Evolutionary conservation across 345 rosid species (phyloP), one percentile per base, ranked within the genome.

Genomic region (Adansonia digitata): DNA sequence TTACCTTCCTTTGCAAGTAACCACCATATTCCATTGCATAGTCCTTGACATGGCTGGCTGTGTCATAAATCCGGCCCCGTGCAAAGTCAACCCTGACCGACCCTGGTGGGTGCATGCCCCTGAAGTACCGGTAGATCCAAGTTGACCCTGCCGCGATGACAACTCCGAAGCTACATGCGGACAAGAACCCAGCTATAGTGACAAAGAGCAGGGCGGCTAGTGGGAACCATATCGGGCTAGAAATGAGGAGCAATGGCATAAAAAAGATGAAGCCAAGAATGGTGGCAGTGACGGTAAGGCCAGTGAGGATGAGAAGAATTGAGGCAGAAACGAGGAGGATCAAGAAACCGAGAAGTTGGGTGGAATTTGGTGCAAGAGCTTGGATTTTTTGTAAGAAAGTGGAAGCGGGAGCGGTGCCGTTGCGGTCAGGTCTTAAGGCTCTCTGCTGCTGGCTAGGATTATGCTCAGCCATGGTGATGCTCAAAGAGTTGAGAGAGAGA

Each of bases 151-250:
- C 94, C 56, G 76, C 79, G 0, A 68, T 52, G 12, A 82, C 86
- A 0, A 86, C 77, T 10, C 84, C 78, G 66, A 83, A 83, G 7
- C 93, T 94, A 18, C 87, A 86, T 7, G 88, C n/a, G 3, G 86
- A 81, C 76, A 91, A 70, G 69, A 87, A 71, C 48, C 86, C 90
- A 1, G 89, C 84, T 0, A 72, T 43, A 6, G 77, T 34, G 2
- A 85, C 8, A 77, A 88, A 78, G 18, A 90, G 72, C 69, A 89
- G 55, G 18, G 82, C 18, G 69, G 71, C 85, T 0, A 83, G 43
- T 0, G 99, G 94, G 18, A 93, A 51, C 93, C 98, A 94, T 10
- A 91, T 76, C n/a, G 98, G 98, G 87, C 93, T 88, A 7, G 89
- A 81, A 59, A 94, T 3, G 40, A 94, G 64, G 66, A 91, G 74